Conservation (phyloP, 371 early-diverging fungal genomes). For the Apophysomyces ossiformis region DNA sequence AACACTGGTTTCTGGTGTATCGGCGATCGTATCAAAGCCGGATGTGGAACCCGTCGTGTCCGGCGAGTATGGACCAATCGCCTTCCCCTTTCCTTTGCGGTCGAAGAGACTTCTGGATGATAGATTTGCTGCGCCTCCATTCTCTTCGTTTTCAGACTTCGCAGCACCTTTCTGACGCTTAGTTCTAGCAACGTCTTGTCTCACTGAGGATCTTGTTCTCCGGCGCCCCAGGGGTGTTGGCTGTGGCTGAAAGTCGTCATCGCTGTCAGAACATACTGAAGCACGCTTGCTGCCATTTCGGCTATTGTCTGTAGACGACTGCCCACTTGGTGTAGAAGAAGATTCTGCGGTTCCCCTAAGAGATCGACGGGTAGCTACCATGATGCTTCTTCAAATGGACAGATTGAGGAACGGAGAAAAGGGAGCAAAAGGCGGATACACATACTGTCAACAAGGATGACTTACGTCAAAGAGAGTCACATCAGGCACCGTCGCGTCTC, state of each 20-base stretch:
- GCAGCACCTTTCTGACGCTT: not conserved
- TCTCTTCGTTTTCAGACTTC: not conserved
- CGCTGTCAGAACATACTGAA: conserved; percentile 3
- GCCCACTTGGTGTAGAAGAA: not conserved
- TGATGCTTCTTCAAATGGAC: conserved; percentile 1
- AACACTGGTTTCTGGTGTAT: conserved; percentile 16
- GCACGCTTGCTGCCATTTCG: not conserved
- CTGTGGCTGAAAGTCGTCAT: conserved; percentile 14
- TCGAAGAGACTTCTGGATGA: not conserved
- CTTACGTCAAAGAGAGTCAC: conserved; percentile 4
- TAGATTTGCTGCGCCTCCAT: conserved; percentile 5
- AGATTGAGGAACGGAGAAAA: not conserved
- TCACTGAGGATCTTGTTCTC: not conserved
- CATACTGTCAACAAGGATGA: conserved; percentile 11
- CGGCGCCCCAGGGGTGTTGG: not conserved
- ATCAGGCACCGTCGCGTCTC: conserved; percentile 5
- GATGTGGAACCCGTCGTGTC: not conserved
- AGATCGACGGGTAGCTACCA: conserved; percentile 16
- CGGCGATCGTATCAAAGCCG: not conserved
- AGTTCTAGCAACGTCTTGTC: not conserved
- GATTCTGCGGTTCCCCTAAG: not conserved
- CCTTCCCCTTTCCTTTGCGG: conserved; percentile 14
- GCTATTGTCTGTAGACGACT: not conserved
- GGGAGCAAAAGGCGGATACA: not conserved
- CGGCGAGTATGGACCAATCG: not conserved